phyloP scores from a whole-genome alignment of 768 basidiomycete genomes.

The Psilocybe cubensis region DNA sequence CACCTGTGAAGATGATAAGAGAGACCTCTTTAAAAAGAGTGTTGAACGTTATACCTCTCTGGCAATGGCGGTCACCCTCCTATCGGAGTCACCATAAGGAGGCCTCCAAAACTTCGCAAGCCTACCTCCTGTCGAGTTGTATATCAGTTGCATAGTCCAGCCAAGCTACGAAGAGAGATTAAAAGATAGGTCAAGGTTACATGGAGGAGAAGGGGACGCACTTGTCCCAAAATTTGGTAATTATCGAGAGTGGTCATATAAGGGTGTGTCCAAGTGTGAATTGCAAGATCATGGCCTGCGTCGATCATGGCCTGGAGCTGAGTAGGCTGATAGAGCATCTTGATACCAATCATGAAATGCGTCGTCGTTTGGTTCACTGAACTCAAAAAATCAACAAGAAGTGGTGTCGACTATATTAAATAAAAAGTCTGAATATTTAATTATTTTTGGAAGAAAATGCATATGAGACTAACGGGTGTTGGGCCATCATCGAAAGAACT shows the following conservation, averaged over 20 bases:
- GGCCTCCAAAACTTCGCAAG: slow-evolving; percentile 82
- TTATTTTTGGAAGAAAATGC: not conserved
- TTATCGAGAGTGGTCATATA: slow-evolving; percentile 83
- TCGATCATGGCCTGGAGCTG: slow-evolving; percentile 59
- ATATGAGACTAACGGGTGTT: slow-evolving; percentile 35
- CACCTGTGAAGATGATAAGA: slow-evolving; percentile 31
- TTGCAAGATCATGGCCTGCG: slow-evolving; percentile 48
- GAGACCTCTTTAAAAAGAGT: not conserved
- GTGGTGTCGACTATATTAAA: slow-evolving; percentile 40
- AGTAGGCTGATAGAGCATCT: slow-evolving; percentile 63
- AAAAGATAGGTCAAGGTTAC: not conserved
- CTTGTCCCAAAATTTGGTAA: slow-evolving; percentile 67
- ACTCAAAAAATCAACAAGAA: slow-evolving; percentile 68
- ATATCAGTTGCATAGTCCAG: slow-evolving; percentile 80
- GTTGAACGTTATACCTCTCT: slow-evolving; percentile 54
- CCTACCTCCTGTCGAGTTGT: slow-evolving; percentile 79
- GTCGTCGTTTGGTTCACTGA: slow-evolving; percentile 73
- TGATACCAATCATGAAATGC: slow-evolving; percentile 88
- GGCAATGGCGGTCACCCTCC: slow-evolving; percentile 84
- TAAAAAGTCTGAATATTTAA: slow-evolving; percentile 1
- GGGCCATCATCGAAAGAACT: slow-evolving; percentile 87
- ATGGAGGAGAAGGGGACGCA: slow-evolving; percentile 15
- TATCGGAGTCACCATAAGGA: slow-evolving; percentile 85
- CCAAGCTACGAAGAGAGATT: slow-evolving; percentile 52
- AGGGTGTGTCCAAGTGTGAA: slow-evolving; percentile 75